Evolutionary conservation across 257 asterid species (phyloP), one percentile per base, ranked within the genome.

Genomic region (Jaltomata sinuosa): DNA sequence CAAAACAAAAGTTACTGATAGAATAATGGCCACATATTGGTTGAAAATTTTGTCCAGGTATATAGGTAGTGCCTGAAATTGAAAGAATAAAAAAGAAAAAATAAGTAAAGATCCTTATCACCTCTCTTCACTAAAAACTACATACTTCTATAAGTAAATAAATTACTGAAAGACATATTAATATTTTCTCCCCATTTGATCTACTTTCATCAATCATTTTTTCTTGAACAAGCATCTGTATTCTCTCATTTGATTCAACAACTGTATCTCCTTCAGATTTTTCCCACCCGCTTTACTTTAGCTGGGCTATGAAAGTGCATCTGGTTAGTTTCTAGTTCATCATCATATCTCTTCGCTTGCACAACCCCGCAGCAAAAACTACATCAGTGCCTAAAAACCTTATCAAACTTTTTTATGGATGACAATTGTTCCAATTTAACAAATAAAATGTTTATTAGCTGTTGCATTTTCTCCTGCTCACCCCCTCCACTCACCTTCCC

Each of bases 1-100:
- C 82, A 97, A 93, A 85, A 97, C 99, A 90, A 97, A 97, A 62
- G 99, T 97, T 85, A 97, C 99, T 42, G 99, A 95, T 53, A 97
- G 88, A 89, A 95, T 89, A 85, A 97, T 97, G 79, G 99, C 99
- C 87, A 97, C 89, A 88, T 92, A 95, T 81, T 94, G 99, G 86
- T 95, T 97, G 92, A 97, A 97, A 78, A 97, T 74, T 85, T 92
- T 95, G 88, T 97, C 99, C 89, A 97, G 92, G 89, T 97, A 97
- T 86, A 97, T 85, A 4, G 98, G 99, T 84, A 97, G 98, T 65
- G 99, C 99, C 99, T 97, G 94, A 91, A 91, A 77, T 89, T 85
- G 84, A 89, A 69, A 25, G 29, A 79, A 21, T 53, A 22, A 68
- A 81, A 78, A 84, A 47, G 62, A 21, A 31, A 34, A 49, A 7